A percentile compares a stretch with the other conserved stretches of the same genome.
phyloP scores from a whole-genome alignment of 2,329 filamentous ascomycete genomes.

The Canariomyces notabilis region DNA sequence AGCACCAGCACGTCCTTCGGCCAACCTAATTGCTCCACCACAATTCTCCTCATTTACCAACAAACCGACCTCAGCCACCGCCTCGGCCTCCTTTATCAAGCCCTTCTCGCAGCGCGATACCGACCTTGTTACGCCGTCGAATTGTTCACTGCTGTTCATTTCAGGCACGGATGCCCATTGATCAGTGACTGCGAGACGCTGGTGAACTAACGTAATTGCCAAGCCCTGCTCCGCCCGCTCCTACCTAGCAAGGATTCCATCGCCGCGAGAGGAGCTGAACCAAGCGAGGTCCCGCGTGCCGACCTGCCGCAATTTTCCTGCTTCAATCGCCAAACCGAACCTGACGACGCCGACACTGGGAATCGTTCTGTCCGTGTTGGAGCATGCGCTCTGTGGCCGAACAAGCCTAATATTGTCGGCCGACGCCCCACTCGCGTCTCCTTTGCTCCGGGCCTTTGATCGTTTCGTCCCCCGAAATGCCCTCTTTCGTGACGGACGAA shows the following conservation, averaged over 20 bases:
- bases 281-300: constrained; percentile 5
- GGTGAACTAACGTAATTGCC: not conserved
- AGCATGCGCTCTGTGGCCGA: constrained; percentile 20
- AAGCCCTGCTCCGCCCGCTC: not conserved
- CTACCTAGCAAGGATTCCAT: not conserved
- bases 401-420: constrained; percentile 12
- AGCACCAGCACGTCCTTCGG: no score
- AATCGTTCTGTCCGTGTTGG: not conserved
- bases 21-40: not conserved
- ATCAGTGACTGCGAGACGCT: not conserved
- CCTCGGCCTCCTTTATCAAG: not conserved
- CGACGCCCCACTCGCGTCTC: constrained; percentile 13
- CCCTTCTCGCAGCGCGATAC: not conserved
- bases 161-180: not conserved
- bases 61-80: not conserved
- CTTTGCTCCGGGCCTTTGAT: constrained; percentile 10
- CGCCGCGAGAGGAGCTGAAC: constrained; percentile 4
- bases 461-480: constrained; percentile 37
- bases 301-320: not conserved
- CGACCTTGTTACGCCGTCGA: not conserved
- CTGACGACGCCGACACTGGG: not conserved
- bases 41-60: not conserved
- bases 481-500: constrained; percentile 49
- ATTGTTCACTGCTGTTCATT: not conserved
- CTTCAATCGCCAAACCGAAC: not conserved